These are phyloP conservation scores for Periconia sp. DNA, from an alignment of 2,329 filamentous ascomycete genomes.

Conservation along the genomic window DNA sequence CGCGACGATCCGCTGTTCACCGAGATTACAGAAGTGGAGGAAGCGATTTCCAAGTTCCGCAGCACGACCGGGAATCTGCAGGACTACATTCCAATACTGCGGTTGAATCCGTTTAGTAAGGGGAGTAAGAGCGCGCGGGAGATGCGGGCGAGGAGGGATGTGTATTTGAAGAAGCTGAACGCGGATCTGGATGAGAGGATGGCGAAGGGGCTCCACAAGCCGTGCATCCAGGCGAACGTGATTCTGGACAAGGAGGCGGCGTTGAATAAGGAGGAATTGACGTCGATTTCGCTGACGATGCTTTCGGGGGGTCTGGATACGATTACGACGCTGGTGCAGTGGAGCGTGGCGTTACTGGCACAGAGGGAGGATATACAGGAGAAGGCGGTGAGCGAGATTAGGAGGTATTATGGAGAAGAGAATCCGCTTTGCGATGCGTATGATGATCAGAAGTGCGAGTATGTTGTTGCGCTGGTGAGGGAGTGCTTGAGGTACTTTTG, in stretches of 20 bases:
- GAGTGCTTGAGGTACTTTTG: conserved; percentile 66
- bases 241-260: conserved; percentile 65
- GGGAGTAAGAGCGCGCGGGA: conserved; percentile 61
- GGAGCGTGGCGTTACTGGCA: conserved; percentile 64
- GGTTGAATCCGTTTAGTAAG: conserved; percentile 63
- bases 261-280: conserved; percentile 64
- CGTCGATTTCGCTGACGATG: conserved; percentile 69
- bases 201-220: conserved; percentile 60
- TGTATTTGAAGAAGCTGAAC: conserved; percentile 61
- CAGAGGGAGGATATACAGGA: conserved; percentile 64
- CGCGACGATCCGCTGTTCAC: conserved; percentile 63
- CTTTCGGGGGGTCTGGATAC: conserved; percentile 68
- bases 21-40: conserved; percentile 65
- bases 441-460: conserved; percentile 66
- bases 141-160: conserved; percentile 62
- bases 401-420: conserved; percentile 53
- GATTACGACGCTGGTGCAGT: conserved; percentile 65
- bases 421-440: conserved; percentile 61
- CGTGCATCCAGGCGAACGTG: conserved; percentile 69
- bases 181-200: conserved; percentile 62
- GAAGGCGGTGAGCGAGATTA: conserved; percentile 60
- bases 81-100: conserved; percentile 62
- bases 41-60: conserved; percentile 61
- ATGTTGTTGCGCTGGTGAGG: conserved; percentile 64
- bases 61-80: conserved; percentile 64